Evolutionary conservation across 2,329 filamentous ascomycete genomes (phyloP).

Genomic region (Fusarium napiforme): DNA sequence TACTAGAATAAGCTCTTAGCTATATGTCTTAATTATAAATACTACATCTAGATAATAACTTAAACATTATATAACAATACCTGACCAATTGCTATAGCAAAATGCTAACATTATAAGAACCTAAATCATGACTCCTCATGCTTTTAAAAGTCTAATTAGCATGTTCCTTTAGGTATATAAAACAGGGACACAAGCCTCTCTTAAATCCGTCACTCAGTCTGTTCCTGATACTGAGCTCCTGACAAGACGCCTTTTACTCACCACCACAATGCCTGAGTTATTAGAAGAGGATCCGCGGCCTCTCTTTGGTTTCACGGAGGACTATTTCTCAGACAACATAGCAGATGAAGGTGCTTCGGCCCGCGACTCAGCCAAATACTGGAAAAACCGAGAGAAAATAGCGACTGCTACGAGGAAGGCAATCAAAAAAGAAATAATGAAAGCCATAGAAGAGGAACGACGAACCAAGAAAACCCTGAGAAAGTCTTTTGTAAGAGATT

Average conservation of each 20-base stretch:
- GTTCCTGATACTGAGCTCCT: background rate
- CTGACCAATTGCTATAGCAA: too few relatives aligned
- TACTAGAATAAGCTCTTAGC: too few relatives aligned
- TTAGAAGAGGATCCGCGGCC: background rate
- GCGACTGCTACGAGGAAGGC: background rate
- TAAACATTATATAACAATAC: too few relatives aligned
- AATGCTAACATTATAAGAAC: too few relatives aligned
- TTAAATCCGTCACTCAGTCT: background rate
- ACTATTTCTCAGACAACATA: background rate
- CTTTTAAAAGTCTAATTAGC: background rate
- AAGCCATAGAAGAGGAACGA: background rate
- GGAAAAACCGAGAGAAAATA: background rate
- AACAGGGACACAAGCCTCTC: too few relatives aligned
- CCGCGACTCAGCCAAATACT: background rate
- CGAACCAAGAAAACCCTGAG: background rate
- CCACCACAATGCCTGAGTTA: background rate
- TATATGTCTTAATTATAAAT: too few relatives aligned
- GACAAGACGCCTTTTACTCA: background rate
- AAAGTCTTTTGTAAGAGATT: background rate
- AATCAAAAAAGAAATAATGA: background rate
- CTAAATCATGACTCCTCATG: too few relatives aligned
- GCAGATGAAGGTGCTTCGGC: background rate
- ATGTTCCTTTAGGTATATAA: background rate
- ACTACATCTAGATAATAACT: too few relatives aligned
- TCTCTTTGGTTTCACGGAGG: background rate